Conservation (phyloP, 2,329 filamentous ascomycete genomes). For the Talaromyces piceae region DNA sequence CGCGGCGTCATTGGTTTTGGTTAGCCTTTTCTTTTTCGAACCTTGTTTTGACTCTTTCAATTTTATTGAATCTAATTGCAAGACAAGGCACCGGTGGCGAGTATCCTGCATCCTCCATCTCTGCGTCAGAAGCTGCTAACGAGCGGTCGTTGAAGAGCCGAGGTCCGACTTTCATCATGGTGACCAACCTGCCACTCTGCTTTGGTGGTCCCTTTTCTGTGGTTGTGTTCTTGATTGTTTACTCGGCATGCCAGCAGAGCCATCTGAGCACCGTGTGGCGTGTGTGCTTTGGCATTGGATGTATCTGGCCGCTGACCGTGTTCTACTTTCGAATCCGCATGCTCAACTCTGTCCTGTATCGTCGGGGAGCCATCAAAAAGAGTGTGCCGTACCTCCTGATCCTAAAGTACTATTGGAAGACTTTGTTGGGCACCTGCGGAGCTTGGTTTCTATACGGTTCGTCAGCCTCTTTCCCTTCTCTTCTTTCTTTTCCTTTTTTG, state of each 20-base stretch:
- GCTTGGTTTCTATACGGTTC: constrained; percentile 49
- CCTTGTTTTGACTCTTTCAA: background rate
- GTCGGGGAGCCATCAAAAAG: constrained; percentile 47
- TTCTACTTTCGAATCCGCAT: constrained; percentile 51
- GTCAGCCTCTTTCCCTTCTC: too few species aligned
- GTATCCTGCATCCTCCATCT: constrained; percentile 43
- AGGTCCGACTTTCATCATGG: constrained; percentile 40
- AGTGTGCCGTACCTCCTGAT: constrained; percentile 46
- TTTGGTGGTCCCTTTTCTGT: constrained; percentile 39
- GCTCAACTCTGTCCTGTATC: constrained; percentile 46
- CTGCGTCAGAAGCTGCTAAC: constrained; percentile 43
- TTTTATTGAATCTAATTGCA: background rate
- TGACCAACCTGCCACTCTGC: constrained; percentile 38
- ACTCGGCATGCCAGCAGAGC: constrained; percentile 30
- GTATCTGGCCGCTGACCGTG: constrained; percentile 45
- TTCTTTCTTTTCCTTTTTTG: background rate
- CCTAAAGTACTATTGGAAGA: constrained; percentile 48
- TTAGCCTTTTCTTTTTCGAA: background rate
- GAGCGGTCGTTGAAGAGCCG: constrained; percentile 35
- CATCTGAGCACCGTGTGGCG: constrained; percentile 40
- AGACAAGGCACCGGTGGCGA: constrained; percentile 36
- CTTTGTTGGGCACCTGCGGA: constrained; percentile 46
- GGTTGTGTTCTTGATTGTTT: constrained; percentile 41
- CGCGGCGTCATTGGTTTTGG: constrained; percentile 45
- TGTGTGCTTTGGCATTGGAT: constrained; percentile 44